These are phyloP conservation scores for Boletus vermiculosoides DNA, from an alignment of 768 basidiomycete species.

Conservation along the genomic window DNA sequence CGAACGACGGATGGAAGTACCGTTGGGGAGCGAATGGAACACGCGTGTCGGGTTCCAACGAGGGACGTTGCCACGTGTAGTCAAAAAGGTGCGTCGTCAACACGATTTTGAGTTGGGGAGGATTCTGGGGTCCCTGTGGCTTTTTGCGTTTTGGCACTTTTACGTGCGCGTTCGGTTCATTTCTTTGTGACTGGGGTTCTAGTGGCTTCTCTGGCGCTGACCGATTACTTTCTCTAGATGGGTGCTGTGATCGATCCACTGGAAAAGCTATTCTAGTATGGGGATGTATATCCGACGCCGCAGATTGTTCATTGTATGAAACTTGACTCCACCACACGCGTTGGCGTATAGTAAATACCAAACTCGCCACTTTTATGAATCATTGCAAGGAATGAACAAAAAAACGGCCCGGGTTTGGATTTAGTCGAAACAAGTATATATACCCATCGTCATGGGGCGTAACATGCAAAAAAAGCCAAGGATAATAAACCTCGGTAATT, in stretches of 20 bases:
- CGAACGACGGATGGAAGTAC: conserved; percentile 77
- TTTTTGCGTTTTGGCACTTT: background rate
- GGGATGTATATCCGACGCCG: background rate
- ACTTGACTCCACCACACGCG: background rate
- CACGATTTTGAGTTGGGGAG: too few relatives aligned
- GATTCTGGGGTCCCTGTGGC: too few relatives aligned
- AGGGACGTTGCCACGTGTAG: conserved; percentile 79
- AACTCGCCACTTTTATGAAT: background rate
- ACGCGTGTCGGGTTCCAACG: conserved; percentile 82
- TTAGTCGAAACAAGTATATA: background rate
- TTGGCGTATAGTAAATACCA: background rate
- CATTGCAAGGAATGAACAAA: background rate
- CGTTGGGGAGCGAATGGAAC: conserved; percentile 92
- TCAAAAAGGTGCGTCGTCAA: conserved; percentile 68
- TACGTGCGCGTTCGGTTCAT: background rate
- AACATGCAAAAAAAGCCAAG: conserved; percentile 1
- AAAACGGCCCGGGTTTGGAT: background rate
- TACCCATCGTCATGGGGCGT: conserved; percentile 1
- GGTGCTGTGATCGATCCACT: conserved; percentile 69
- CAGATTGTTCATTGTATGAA: background rate
- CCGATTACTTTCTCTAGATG: conserved; percentile 44
- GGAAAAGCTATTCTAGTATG: conserved; percentile 45
- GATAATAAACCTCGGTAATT: conserved; percentile 15
- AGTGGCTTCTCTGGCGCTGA: background rate
- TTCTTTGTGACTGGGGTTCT: too few relatives aligned